Percentiles rank a stretch among this genome's conserved stretches.
Conservation (phyloP, 1,284 basidiomycete genomes). For the Irpex sp. region DNA sequence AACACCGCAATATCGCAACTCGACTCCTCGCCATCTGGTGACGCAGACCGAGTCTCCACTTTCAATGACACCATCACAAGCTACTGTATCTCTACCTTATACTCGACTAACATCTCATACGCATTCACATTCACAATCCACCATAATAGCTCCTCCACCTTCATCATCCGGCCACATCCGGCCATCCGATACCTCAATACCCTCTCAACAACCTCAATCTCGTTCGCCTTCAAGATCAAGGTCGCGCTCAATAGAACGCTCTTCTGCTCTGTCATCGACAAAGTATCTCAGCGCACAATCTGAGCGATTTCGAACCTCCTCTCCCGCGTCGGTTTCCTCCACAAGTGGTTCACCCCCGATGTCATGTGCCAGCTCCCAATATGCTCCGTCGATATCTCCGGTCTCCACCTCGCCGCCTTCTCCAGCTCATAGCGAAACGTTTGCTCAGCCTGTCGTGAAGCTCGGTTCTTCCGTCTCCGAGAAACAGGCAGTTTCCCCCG, state of each 20-base stretch:
- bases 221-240: conserved; percentile 12
- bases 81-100: conserved; percentile 4
- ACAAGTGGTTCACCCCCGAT: conserved; percentile 32
- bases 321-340: conserved; percentile 29
- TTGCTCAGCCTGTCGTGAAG: conserved; percentile 2
- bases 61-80: conserved; percentile 11
- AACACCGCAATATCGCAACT: background rate
- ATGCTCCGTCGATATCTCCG: conserved; percentile 26
- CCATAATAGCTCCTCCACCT: conserved; percentile 30
- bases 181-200: background rate
- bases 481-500: background rate
- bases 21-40: conserved; percentile 3
- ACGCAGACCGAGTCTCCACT: conserved; percentile 3
- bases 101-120: conserved; percentile 18
- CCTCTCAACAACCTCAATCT: conserved; percentile 4
- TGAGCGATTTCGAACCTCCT: conserved; percentile 13
- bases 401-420: conserved; percentile 32
- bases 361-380: conserved; percentile 33
- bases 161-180: background rate
- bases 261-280: conserved; percentile 3
- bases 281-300: conserved; percentile 1
- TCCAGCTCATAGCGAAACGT: conserved; percentile 22
- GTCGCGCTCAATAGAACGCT: conserved; percentile 9
- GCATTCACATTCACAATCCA: conserved; percentile 33
- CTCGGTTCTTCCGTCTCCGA: conserved; percentile 6